These are phyloP conservation scores for Physaria fendleri DNA, from an alignment of 345 rosid genomes.

Conservation along the genomic window DNA sequence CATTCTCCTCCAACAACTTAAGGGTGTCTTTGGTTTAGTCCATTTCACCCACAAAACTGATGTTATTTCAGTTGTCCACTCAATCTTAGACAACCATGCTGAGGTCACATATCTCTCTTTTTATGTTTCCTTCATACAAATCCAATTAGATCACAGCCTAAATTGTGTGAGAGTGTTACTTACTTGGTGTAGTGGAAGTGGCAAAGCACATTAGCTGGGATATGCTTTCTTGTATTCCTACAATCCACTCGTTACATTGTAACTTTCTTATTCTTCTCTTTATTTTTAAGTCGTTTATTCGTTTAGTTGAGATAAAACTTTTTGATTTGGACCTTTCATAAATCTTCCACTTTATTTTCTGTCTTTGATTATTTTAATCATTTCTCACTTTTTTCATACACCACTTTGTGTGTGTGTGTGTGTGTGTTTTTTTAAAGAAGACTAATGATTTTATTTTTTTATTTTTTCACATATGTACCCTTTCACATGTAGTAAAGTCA, in stretches of 20 bases:
- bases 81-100: constrained; percentile 37
- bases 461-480: background rate
- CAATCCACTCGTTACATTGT: constrained; percentile 62
- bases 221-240: constrained; percentile 59
- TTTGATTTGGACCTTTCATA: constrained; percentile 7
- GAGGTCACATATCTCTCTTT: constrained; percentile 49
- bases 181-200: constrained; percentile 64
- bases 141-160: background rate
- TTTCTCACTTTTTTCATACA: background rate
- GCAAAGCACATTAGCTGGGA: constrained; percentile 61
- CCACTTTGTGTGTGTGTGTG: constrained; percentile 2
- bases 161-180: constrained; percentile 12
- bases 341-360: constrained; percentile 4
- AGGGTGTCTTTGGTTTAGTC: constrained; percentile 67
- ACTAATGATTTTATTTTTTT: background rate
- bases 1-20: constrained; percentile 73
- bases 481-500: background rate
- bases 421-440: background rate
- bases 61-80: constrained; percentile 51
- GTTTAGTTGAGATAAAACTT: constrained; percentile 11
- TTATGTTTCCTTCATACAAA: background rate
- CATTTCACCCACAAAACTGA: constrained; percentile 72
- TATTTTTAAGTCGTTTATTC: background rate
- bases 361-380: background rate
- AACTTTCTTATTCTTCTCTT: constrained; percentile 14